Base-by-base conservation (phyloP, 2,329 filamentous ascomycete species). In the Calonectria pteridis region DNA sequence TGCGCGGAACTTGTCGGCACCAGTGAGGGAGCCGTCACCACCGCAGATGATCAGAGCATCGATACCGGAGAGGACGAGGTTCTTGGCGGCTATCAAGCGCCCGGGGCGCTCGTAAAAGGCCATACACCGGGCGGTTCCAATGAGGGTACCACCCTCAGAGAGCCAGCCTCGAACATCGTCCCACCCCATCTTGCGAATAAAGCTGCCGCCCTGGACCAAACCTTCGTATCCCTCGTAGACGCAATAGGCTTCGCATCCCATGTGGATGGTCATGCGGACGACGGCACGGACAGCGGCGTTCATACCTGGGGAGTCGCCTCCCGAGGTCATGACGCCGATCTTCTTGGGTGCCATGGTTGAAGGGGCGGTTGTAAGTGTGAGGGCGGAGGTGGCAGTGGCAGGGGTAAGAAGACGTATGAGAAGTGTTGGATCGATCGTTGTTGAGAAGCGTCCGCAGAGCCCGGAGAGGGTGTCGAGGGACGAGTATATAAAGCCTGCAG, bases 171-270 rank as follows among this genome's bases (percentile, higher is more conserved):
- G 93, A 71, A 99, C 97, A 83, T 98, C 95, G 77, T 97, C 91
- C 96, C 96, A 98, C 65, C 91, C 87, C 91, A 98, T 95, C 86
- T 94, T 91, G 80, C 91, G 92, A 86, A 99, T 98, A 86, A 96
- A 92, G 83, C 95, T 90, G 59, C 95, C 95, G 79, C 96, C 97
- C 78, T 94, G 91, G 33, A 99, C 96, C 68, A 99, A 90, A 51
- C 97, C 97, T 82, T 98, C 95, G 86, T 99, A 99, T 74, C 97
- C 97, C 85, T 98, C 97, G 85, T 96, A 97, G 83, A 97, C 88
- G 79, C 93, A 94, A 81, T 91, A 97, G 74, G 94, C 90, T 80
- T 96, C 94, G 82, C 94, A 96, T 75, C 91, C 93, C 85, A 94
- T 91, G 84, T 97, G 92, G 78, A 98, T 95, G 65, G 95, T 92